Conservation (phyloP, 1,284 basidiomycete genomes). For the Irpex sp. region DNA sequence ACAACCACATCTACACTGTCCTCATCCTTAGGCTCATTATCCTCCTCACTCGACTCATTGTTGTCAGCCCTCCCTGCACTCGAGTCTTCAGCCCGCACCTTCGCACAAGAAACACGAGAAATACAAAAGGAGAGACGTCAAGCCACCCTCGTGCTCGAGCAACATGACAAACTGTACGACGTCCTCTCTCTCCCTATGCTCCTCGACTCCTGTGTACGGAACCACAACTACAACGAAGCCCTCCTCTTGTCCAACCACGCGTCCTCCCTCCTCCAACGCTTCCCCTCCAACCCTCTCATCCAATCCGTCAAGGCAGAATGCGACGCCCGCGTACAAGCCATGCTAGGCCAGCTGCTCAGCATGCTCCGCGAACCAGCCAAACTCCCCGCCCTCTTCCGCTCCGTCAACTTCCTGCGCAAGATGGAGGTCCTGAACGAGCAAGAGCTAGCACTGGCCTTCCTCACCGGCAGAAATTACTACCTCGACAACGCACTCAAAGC, state of each 20-base stretch:
- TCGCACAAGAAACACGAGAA: conserved; percentile 50
- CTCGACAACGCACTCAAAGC: conserved; percentile 40
- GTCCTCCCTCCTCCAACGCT: conserved; percentile 34
- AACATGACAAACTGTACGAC: conserved; percentile 88
- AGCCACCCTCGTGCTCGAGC: conserved; percentile 78
- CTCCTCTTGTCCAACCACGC: conserved; percentile 77
- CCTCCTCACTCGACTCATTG: conserved; percentile 61
- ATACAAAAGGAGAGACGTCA: conserved; percentile 64
- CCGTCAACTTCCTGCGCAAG: conserved; percentile 77
- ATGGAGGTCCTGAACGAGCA: conserved; percentile 63
- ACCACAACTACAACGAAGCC: conserved; percentile 88
- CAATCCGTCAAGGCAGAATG: conserved; percentile 67
- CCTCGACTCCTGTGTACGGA: conserved; percentile 87
- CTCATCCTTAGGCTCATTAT: conserved; percentile 56
- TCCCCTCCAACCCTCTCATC: conserved; percentile 38
- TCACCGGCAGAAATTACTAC: conserved; percentile 55
- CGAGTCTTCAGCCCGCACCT: conserved; percentile 62
- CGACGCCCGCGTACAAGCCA: conserved; percentile 65
- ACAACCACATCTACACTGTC: conserved; percentile 65
- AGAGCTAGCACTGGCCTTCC: conserved; percentile 64
- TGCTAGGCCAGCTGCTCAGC: conserved; percentile 73
- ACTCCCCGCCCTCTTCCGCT: conserved; percentile 84
- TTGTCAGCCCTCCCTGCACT: conserved; percentile 68
- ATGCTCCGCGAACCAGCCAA: conserved; percentile 83
- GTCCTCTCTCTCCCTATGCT: conserved; percentile 85